Evolutionary conservation across 768 basidiomycete genomes (phyloP).

Genomic region (Pisolithus orientalis): DNA sequence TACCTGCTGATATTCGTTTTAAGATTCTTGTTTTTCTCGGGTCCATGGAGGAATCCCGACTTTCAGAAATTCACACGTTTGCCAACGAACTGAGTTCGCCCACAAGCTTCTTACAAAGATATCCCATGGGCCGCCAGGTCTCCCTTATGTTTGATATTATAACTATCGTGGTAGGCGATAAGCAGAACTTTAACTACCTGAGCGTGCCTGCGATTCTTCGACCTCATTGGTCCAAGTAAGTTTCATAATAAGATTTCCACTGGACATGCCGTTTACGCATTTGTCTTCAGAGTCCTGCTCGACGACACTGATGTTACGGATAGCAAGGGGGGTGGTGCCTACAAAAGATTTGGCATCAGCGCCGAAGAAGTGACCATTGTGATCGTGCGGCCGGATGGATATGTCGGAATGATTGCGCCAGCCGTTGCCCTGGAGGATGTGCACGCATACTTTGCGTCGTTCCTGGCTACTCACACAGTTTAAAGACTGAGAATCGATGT

Average conservation of each 20-base stretch:
- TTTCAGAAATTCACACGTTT: constrained; percentile 15
- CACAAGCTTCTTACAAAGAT: constrained; percentile 25
- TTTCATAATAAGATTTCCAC: constrained; percentile 2
- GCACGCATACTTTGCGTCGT: constrained; percentile 42
- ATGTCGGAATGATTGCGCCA: constrained; percentile 31
- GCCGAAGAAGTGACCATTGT: constrained; percentile 25
- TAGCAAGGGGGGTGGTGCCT: constrained; percentile 27
- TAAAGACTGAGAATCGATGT: too few relatives aligned
- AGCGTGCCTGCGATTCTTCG: constrained; percentile 29
- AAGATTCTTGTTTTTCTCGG: constrained; percentile 33
- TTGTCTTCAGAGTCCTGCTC: constrained; percentile 25
- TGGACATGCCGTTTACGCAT: background rate
- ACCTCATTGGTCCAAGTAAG: constrained; percentile 38
- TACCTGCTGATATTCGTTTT: constrained; percentile 34
- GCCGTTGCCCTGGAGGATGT: constrained; percentile 28
- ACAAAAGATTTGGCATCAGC: constrained; percentile 30
- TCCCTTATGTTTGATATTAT: constrained; percentile 28
- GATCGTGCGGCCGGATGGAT: constrained; percentile 36
- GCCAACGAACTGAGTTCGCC: constrained; percentile 23
- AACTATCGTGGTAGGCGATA: constrained; percentile 23
- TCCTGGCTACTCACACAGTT: constrained; percentile 27
- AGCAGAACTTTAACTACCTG: constrained; percentile 29
- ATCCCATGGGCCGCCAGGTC: constrained; percentile 11
- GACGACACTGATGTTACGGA: constrained; percentile 31
- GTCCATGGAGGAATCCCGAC: constrained; percentile 14